Evolutionary conservation across 2,329 filamentous ascomycete species (phyloP), one percentile per base, ranked within the genome.

Genomic region (Neonectria magnoliae): DNA sequence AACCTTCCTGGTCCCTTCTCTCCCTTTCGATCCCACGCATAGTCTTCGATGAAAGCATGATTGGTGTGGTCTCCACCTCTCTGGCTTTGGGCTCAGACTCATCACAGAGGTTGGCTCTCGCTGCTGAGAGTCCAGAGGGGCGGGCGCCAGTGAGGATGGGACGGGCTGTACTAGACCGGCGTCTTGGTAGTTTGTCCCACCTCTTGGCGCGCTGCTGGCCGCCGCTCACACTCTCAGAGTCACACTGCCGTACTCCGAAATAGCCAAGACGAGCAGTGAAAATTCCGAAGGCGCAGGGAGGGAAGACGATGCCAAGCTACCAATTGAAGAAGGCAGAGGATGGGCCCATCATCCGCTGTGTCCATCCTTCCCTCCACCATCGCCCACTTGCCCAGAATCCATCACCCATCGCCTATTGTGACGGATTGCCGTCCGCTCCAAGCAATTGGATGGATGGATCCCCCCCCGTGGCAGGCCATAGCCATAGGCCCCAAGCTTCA

Each of bases 241-340:
- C 61, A 65, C 67, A 71, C 67, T 71, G 62, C 69, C 67, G 67
- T 64, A 65, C 71, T 71, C 69, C 59, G 61, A 70, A 48, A 59
- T 53, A 53, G 36, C 36, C 33, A 20, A 33, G 48, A 53, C 42
- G 18, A 50, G 29, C 20, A 63, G 44, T 56, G 58, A 64, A 64
- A 48, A 51, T 31, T 25, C 51, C 61, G 56, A 56, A 11, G 48
- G 31, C 29, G 48, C 27, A 36, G 51, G 56, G 16, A 56, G 44
- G 54, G 42, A 41, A 47, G 48, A 42, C 14, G 50, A 54, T 29
- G 55, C 33, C 33, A 52, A 55, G 55, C 54, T 44, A 22, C 61
- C 42, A 55, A 54, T 62, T 50, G 60, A 45, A 56, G 56, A 58
- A 58, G 8, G 42, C 53, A 54, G 16, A 54, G n/a, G 55, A 63